These are phyloP conservation scores for Syzygium syzygioides DNA, from an alignment of 441 rosid species.

Conservation along the genomic window DNA sequence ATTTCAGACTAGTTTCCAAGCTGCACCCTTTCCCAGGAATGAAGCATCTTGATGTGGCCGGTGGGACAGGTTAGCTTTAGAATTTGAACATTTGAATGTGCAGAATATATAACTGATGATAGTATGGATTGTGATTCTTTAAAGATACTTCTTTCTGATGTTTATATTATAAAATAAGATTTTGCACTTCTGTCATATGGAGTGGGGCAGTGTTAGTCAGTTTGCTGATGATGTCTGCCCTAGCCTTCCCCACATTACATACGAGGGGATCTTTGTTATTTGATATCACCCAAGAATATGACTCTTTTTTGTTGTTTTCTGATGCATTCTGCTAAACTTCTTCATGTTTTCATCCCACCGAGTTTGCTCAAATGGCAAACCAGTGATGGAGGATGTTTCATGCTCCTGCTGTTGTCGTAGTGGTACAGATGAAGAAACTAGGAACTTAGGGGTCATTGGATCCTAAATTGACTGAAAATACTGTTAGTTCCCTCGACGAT, in stretches of 20 bases:
- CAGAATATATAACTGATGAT: not conserved
- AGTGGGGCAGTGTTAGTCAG: not conserved
- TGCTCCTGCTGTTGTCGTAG: not conserved
- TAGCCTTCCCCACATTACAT: not conserved
- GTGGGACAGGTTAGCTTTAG: slow-evolving; percentile 67
- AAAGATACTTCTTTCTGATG: not conserved
- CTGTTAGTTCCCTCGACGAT: not conserved
- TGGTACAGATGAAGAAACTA: not conserved
- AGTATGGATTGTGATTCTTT: not conserved
- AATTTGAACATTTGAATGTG: not conserved
- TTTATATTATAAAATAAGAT: not conserved
- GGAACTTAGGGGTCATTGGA: not conserved
- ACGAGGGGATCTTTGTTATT: not conserved
- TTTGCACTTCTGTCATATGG: not conserved
- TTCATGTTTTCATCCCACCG: not conserved
- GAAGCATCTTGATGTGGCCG: slow-evolving; percentile 98
- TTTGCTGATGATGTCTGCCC: not conserved
- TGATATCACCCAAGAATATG: not conserved
- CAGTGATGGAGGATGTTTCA: not conserved
- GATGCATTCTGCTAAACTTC: not conserved
- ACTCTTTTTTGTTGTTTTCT: not conserved
- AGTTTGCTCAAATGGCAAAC: not conserved
- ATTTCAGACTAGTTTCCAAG: slow-evolving; percentile 71
- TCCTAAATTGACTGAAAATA: not conserved
- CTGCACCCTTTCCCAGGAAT: slow-evolving; percentile 87